Percentiles rank a stretch among this genome's conserved stretches.
Evolutionary conservation across 2,329 filamentous ascomycete genomes (phyloP).

Genomic region (Calycina herbarum): DNA sequence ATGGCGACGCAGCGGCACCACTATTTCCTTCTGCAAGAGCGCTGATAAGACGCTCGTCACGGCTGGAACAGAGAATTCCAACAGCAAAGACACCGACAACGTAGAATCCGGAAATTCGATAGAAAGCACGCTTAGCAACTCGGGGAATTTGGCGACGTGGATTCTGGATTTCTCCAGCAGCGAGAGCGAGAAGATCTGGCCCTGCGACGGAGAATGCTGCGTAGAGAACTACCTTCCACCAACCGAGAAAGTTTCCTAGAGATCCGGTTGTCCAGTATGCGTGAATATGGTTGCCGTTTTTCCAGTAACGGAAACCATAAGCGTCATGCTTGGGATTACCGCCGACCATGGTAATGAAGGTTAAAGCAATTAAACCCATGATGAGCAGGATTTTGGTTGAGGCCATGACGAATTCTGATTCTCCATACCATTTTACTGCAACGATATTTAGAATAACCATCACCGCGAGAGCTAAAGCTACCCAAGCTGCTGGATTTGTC

Average conservation of each 20-base stretch:
- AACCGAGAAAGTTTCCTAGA: constrained; percentile 1
- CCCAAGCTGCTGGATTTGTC: constrained; percentile 40
- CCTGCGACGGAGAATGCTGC: constrained; percentile 60
- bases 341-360: constrained; percentile 78
- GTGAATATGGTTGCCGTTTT: constrained; percentile 29
- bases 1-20: constrained; percentile 41
- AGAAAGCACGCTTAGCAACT: constrained; percentile 1
- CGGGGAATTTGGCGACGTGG: background rate
- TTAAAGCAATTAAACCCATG: constrained; percentile 68
- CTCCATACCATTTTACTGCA: constrained; percentile 55
- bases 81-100: constrained; percentile 51
- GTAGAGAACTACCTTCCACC: background rate
- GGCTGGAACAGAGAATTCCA: constrained; percentile 46
- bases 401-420: constrained; percentile 60
- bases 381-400: constrained; percentile 54
- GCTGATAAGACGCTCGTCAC: constrained; percentile 27
- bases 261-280: background rate
- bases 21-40: constrained; percentile 47
- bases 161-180: constrained; percentile 34
- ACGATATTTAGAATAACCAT: constrained; percentile 52
- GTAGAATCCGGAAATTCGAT: constrained; percentile 42
- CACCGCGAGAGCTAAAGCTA: constrained; percentile 40
- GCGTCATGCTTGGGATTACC: constrained; percentile 71
- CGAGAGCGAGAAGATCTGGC: constrained; percentile 46
- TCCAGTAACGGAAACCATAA: constrained; percentile 70